These are phyloP conservation scores for Mycogone perniciosa DNA, from an alignment of 2,329 filamentous ascomycete species.

Conservation along the genomic window DNA sequence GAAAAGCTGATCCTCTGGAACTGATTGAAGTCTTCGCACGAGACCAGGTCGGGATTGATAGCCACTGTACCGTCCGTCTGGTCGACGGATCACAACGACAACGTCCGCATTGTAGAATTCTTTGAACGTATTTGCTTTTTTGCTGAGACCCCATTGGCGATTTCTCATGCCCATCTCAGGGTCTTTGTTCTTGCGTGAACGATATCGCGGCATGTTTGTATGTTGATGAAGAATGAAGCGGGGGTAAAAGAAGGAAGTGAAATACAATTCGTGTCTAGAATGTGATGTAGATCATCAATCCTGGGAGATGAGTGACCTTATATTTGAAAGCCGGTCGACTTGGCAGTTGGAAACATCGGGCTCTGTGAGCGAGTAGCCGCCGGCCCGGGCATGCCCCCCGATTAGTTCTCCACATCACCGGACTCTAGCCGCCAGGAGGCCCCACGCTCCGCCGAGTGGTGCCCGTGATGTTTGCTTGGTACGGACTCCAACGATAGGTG, in stretches of 20 bases:
- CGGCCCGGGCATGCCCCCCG: no score
- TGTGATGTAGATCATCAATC: no score
- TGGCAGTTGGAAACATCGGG: no score
- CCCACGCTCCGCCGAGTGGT: no score
- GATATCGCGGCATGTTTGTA: slow-evolving; percentile 2
- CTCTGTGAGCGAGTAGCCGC: neutral
- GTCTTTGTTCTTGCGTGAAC: slow-evolving; percentile 4
- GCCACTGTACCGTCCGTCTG: slow-evolving; percentile 3
- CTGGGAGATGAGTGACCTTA: no score
- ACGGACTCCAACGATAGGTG: no score
- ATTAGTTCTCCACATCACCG: slow-evolving; percentile 1
- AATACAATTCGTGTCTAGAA: no score
- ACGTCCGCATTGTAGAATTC: slow-evolving; percentile 7
- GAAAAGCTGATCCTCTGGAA: neutral
- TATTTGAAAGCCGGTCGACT: no score
- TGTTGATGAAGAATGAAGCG: no score
- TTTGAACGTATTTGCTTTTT: slow-evolving; percentile 1
- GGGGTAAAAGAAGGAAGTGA: no score
- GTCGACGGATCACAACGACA: slow-evolving; percentile 5
- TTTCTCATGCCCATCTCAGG: slow-evolving; percentile 1
- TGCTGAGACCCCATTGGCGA: slow-evolving; percentile 2
- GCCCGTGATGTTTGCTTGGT: no score
- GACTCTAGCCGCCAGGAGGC: neutral
- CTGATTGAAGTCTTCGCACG: neutral
- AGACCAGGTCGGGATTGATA: slow-evolving; percentile 8